A percentile compares a stretch with the other conserved stretches of the same genome.
Conservation (phyloP, 176 grass and related monocot genomes). For the Phoenix roebelenii region DNA sequence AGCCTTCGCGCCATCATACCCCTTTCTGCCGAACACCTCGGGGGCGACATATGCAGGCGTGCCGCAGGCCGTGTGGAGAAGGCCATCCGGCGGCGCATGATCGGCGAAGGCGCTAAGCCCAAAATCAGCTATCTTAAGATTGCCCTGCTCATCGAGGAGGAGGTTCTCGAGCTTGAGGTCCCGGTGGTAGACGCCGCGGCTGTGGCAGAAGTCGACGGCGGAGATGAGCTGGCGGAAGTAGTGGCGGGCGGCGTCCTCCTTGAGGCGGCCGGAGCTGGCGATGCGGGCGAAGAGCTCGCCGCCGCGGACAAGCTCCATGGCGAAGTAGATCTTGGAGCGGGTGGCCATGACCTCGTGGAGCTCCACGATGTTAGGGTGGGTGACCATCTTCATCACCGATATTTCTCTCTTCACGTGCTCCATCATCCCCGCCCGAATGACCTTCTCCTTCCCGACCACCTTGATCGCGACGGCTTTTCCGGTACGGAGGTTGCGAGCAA, state of each 20-base stretch:
- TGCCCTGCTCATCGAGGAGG: constrained; percentile 14
- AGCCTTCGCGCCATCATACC: constrained; percentile 14
- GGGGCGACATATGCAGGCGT: constrained; percentile 23
- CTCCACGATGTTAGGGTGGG: constrained; percentile 20
- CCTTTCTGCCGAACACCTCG: constrained; percentile 19
- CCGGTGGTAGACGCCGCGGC: constrained; percentile 18
- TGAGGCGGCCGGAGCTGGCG: constrained; percentile 10
- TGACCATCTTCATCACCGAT: constrained; percentile 16
- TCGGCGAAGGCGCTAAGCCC: constrained; percentile 19
- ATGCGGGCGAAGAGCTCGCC: constrained; percentile 16
- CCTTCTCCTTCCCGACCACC: constrained; percentile 17
- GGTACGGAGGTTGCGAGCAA: constrained; percentile 6
- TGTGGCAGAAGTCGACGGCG: constrained; percentile 17
- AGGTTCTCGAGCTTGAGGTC: constrained; percentile 20
- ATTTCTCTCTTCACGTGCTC: constrained; percentile 20
- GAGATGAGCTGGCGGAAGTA: constrained; percentile 20
- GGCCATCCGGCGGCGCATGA: constrained; percentile 6
- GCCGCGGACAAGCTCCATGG: constrained; percentile 20
- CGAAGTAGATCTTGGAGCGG: constrained; percentile 20
- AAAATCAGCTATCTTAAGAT: constrained; percentile 18
- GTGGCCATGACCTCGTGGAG: constrained; percentile 21
- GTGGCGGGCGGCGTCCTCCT: constrained; percentile 10
- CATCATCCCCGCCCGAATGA: constrained; percentile 15
- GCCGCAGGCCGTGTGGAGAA: constrained; percentile 20
- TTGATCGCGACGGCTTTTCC: constrained; percentile 6